Evolutionary conservation across 1,284 basidiomycete species (phyloP), one percentile per base, ranked within the genome.

Genomic region (Butyriboletus appendiculatus): DNA sequence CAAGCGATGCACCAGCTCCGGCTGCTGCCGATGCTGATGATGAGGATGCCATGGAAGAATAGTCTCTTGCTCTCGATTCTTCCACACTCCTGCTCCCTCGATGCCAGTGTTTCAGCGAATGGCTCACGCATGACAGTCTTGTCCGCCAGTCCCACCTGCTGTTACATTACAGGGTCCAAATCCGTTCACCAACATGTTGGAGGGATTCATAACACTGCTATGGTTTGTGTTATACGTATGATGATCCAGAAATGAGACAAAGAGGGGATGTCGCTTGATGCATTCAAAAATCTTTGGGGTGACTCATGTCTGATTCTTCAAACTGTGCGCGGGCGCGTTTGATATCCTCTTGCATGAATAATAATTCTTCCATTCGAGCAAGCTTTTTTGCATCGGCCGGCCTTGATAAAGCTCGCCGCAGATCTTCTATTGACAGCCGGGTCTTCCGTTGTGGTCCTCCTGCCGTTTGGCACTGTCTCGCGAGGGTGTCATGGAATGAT

Each of bases 331-430:
- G 81, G 11, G 92, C 92, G n/a, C 90, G 84, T 66, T 92, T 91
- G 73, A 94, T 94, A 61, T 93, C 92, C 68, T 94, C 91, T 67
- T 94, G 90, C 87, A 94, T 92, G 76, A 93, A 92, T 30, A 94
- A 69, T 35, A 95, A 75, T 69, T 95, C 92, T 69, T 95, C 92
- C 83, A 94, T 86, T 57, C 92, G 79, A 26, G 91, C 90, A 33
- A 95, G 81, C 66, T 94, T 94, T 73, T 92, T 93, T 32, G 88
- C 84, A 63, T 94, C 90, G 16, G 88, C 88, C 2, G 88, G 85
- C 47, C 85, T 77, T 24, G 88, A 88, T 32, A 95, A 72, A 7
- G 81, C 87, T 52, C 86, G 81, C 18, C 91, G 81, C 42, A 95
- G 75, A 64, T 94, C 91, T 65, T 94, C 92, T 50, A 92, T 84